phyloP scores from a whole-genome alignment of 2,329 filamentous ascomycete species.

The Cordyceps javanica region DNA sequence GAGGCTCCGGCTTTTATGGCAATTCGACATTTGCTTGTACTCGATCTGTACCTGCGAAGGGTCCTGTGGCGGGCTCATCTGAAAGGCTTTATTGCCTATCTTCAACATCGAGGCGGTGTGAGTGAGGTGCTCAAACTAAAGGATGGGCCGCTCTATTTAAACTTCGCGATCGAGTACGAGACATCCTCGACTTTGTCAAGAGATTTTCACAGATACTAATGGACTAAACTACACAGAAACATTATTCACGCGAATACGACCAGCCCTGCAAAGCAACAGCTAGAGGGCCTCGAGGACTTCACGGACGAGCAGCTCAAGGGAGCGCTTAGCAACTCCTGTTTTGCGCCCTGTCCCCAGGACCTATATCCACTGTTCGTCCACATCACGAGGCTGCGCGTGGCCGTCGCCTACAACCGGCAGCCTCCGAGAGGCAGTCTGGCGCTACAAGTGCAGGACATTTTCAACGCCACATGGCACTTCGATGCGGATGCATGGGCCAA shows the following conservation, averaged over 20 bases:
- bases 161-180: neutral
- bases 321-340: neutral
- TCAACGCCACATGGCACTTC: neutral
- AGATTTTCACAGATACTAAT: neutral
- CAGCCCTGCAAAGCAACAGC: neutral
- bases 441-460: neutral
- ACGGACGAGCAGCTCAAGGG: neutral
- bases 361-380: neutral
- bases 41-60: neutral
- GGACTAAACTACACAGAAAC: neutral
- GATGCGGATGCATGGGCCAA: neutral
- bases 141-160: neutral
- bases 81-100: neutral
- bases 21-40: neutral
- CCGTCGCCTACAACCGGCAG: neutral
- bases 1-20: neutral
- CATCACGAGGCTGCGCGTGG: neutral
- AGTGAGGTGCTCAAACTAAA: neutral
- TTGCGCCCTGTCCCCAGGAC: neutral
- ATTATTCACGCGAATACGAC: conserved; percentile 2
- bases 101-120: neutral
- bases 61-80: neutral
- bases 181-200: neutral
- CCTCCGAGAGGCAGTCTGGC: neutral
- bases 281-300: neutral